phyloP scores from a whole-genome alignment of 176 grass and related monocot species.

The Ampelocalamus luodianensis region DNA sequence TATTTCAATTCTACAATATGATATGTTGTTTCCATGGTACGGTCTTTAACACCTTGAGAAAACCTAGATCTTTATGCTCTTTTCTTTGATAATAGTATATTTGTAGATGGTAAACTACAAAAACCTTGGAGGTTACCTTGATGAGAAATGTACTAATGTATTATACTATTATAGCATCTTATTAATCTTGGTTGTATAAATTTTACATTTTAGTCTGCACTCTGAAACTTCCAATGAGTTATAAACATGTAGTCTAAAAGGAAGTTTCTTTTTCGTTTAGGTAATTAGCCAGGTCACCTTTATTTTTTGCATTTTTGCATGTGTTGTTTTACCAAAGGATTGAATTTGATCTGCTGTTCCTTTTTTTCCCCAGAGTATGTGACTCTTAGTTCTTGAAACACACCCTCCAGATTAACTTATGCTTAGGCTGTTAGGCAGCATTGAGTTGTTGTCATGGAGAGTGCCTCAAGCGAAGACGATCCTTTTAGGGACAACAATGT shows the following conservation, averaged over 20 bases:
- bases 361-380: background rate
- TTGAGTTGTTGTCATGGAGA: constrained; percentile 50
- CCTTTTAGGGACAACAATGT: constrained; percentile 61
- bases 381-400: background rate
- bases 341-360: background rate
- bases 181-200: background rate
- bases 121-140: background rate
- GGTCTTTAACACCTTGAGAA: background rate
- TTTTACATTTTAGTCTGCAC: background rate
- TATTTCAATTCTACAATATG: background rate
- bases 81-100: background rate
- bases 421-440: constrained; percentile 28
- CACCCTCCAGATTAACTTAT: background rate
- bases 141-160: background rate
- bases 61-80: background rate
- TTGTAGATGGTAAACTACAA: background rate
- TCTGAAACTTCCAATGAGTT: background rate
- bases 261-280: background rate
- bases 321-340: background rate
- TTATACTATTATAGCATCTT: background rate
- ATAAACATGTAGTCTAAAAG: background rate
- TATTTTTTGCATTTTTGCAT: background rate
- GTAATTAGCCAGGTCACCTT: background rate
- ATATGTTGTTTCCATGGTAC: background rate
- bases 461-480: constrained; percentile 58